Evolutionary conservation across 768 basidiomycete genomes (phyloP), one percentile per base, ranked within the genome.

Genomic region (Crassisporium funariophilum): DNA sequence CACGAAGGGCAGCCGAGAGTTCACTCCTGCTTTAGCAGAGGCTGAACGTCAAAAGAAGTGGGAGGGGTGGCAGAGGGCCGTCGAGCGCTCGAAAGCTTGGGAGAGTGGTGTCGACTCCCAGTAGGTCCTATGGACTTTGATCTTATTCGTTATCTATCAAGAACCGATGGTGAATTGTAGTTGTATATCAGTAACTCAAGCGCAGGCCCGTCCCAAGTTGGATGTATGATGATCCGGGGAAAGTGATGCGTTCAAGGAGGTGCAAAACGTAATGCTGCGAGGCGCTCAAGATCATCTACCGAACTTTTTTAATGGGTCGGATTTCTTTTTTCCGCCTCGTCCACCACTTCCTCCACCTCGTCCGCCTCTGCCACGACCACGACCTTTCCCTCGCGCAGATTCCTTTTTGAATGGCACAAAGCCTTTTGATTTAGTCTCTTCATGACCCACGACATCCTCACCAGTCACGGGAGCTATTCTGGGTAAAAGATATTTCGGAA

Each of bases 401-500:
- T 71, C 71, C 36, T 88, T 91, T 52, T 70, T 85, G 64, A 94
- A 95, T 0, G 88, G 86, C 13, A 88, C 81, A 55, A 91, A 90
- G 9, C 76, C 77, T 27, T 68, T 73, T 20, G 69, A 53, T 29
- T 70, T 69, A 13, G 69, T 64, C 6, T 59, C 61, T 4, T 61
- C 61, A 11, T 49, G 48, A 13, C 50, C 60, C 17, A 59, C 70
- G 2, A 46, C 62, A 10, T 71, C 70, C 0, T 62, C 60, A 7
- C 72, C 76, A 9, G 71, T 39, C 2, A 86, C 82, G 6, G 86
- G 71, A 17, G 85, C 83, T 38, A 91, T 86, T 21, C 82, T 82
- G 2, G 95, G 95, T 51, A 97, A 74, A 20, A 98, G 75, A 62
- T 99, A 99, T 45, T 84, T 86, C 1, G 95, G 97, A 4, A 98